Evolutionary conservation across 1,284 basidiomycete genomes (phyloP).

Genomic region (Leucoagaricus sp.): DNA sequence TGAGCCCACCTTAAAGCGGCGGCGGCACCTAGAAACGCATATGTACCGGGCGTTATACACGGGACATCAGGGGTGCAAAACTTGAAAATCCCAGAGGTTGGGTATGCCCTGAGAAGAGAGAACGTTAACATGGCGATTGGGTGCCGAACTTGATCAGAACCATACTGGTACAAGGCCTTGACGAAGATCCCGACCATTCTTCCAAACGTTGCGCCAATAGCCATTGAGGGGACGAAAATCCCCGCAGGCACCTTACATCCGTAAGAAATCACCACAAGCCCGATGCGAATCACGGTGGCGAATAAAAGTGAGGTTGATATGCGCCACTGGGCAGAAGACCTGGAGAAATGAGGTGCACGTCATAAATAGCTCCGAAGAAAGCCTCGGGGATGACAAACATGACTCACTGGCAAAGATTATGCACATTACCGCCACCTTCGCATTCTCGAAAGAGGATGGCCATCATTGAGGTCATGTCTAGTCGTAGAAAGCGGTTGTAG

Average conservation of each 20-base stretch:
- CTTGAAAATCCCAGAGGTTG: conserved; percentile 84
- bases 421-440: conserved; percentile 90
- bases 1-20: conserved; percentile 81
- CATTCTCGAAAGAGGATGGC: conserved; percentile 97
- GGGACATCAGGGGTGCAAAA: conserved; percentile 90
- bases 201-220: conserved; percentile 94
- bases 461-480: conserved; percentile 99
- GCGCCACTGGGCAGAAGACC: conserved; percentile 89
- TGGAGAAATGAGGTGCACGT: conserved; percentile 32
- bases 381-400: not conserved
- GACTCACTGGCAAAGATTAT: conserved; percentile 92
- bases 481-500: conserved; percentile 91
- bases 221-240: conserved; percentile 98
- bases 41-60: conserved; percentile 98
- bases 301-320: conserved; percentile 93
- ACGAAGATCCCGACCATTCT: conserved; percentile 95
- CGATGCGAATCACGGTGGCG: conserved; percentile 87
- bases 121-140: not conserved
- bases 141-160: conserved; percentile 1
- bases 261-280: conserved; percentile 90
- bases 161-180: conserved; percentile 87
- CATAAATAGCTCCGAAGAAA: conserved; percentile 4
- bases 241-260: conserved; percentile 97
- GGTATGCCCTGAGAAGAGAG: conserved; percentile 63
- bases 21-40: conserved; percentile 93